Percentiles rank a stretch among this genome's conserved stretches.
These are phyloP conservation scores for Penicillium sclerotiorum DNA, from an alignment of 2,329 filamentous ascomycete species.

Conservation along the genomic window DNA sequence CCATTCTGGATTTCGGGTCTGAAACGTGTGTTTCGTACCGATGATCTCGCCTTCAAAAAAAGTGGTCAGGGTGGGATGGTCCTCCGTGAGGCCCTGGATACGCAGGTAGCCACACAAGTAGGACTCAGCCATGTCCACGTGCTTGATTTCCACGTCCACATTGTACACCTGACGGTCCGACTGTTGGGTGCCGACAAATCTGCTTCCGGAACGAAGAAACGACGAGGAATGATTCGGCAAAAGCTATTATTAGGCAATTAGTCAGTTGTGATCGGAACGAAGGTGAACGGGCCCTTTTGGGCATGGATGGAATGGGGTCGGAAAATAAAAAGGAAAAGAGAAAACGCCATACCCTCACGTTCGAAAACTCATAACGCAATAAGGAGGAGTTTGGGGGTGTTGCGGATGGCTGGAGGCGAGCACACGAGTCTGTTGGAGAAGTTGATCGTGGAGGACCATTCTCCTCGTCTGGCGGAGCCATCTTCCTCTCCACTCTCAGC, in stretches of 20 bases:
- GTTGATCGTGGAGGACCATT: constrained; percentile 34
- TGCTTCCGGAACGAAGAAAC: constrained; percentile 82
- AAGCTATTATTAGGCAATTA: constrained; percentile 52
- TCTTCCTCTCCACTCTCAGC: constrained; percentile 32
- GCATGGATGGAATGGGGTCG: too few relatives aligned
- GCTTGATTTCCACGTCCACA: constrained; percentile 94
- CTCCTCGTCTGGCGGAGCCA: constrained; percentile 36
- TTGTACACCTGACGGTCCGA: constrained; percentile 93
- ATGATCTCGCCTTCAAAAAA: constrained; percentile 99
- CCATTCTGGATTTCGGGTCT: constrained; percentile 86
- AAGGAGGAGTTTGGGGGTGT: constrained; percentile 47
- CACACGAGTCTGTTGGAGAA: constrained; percentile 36
- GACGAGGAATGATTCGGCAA: constrained; percentile 81
- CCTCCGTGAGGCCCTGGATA: constrained; percentile 93
- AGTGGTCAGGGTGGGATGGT: constrained; percentile 95
- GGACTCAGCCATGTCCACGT: constrained; percentile 91
- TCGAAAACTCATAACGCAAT: constrained; percentile 59
- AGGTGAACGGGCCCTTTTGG: too few relatives aligned
- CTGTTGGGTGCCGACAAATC: constrained; percentile 86
- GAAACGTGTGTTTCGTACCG: constrained; percentile 90
- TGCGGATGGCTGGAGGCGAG: constrained; percentile 31
- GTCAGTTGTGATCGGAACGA: constrained; percentile 18
- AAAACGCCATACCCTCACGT: constrained; percentile 51
- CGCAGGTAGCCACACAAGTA: constrained; percentile 93
- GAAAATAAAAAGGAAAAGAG: not conserved